These are phyloP conservation scores for Evansstolkia leycettana DNA, from an alignment of 495 filamentous ascomycete species.

Conservation along the genomic window DNA sequence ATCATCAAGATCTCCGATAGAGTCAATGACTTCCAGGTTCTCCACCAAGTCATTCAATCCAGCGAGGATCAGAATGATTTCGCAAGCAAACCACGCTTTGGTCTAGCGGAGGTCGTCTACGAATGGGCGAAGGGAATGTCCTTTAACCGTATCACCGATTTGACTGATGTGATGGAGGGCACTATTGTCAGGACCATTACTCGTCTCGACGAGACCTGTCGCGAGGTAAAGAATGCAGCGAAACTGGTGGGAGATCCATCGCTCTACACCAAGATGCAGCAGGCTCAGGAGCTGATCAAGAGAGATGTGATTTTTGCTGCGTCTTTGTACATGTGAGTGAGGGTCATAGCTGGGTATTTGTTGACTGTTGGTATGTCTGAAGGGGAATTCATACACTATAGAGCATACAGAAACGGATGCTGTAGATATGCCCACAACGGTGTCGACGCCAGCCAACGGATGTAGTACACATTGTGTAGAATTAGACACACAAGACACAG, in stretches of 20 bases:
- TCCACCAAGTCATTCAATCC: slow-evolving; percentile 82
- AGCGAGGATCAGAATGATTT: slow-evolving; percentile 89
- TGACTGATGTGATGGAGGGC: slow-evolving; percentile 94
- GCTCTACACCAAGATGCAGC: slow-evolving; percentile 90
- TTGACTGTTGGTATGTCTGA: too few species aligned
- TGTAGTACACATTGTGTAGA: too few species aligned
- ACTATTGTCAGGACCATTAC: slow-evolving; percentile 92
- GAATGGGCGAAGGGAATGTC: slow-evolving; percentile 97
- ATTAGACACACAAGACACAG: too few species aligned
- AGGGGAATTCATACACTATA: too few species aligned
- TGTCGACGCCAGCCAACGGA: too few species aligned
- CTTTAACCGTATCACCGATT: slow-evolving; percentile 92
- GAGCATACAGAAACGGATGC: too few species aligned
- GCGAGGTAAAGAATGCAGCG: slow-evolving; percentile 95
- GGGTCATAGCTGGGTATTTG: neutral
- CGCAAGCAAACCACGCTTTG: slow-evolving; percentile 73
- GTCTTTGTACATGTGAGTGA: slow-evolving; percentile 65
- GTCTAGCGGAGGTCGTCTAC: slow-evolving; percentile 92
- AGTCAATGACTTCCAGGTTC: slow-evolving; percentile 75
- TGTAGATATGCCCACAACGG: too few species aligned
- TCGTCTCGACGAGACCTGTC: slow-evolving; percentile 85
- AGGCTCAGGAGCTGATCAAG: slow-evolving; percentile 93
- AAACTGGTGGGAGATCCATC: slow-evolving; percentile 92
- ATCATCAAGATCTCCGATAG: slow-evolving; percentile 84
- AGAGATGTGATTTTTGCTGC: slow-evolving; percentile 87